A percentile compares a stretch with the other conserved stretches of the same genome.
Evolutionary conservation across 2,329 filamentous ascomycete genomes (phyloP).

Genomic region (Colletotrichum sp.): DNA sequence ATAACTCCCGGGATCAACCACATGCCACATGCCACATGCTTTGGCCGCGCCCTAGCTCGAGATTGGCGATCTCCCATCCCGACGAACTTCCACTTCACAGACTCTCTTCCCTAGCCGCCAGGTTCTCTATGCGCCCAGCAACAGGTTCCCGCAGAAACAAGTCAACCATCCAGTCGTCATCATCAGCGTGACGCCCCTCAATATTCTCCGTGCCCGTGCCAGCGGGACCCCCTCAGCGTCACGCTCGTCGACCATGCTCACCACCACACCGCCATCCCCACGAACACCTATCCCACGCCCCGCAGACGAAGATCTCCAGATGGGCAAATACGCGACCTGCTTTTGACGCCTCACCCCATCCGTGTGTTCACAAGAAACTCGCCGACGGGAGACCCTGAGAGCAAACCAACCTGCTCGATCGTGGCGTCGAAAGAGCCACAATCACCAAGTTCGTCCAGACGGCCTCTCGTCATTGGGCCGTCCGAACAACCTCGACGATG

Average conservation of each 20-base stretch:
- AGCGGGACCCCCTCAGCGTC: neutral
- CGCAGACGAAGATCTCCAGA: constrained; percentile 8
- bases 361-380: constrained; percentile 1
- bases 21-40: neutral
- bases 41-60: neutral
- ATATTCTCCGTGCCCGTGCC: neutral
- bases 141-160: neutral
- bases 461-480: neutral
- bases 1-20: constrained; percentile 18
- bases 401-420: neutral
- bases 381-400: neutral
- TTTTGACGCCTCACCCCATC: constrained; percentile 12
- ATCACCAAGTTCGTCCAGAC: neutral
- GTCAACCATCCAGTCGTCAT: neutral
- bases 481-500: neutral
- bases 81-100: neutral
- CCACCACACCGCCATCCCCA: neutral
- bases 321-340: neutral
- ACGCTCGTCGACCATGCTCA: constrained; percentile 1
- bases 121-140: constrained; percentile 3
- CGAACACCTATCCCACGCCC: neutral
- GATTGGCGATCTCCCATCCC: neutral
- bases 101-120: neutral
- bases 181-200: neutral
- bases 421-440: neutral